These are phyloP conservation scores for Hericium erinaceus DNA, from an alignment of 768 basidiomycete species.

Conservation along the genomic window DNA sequence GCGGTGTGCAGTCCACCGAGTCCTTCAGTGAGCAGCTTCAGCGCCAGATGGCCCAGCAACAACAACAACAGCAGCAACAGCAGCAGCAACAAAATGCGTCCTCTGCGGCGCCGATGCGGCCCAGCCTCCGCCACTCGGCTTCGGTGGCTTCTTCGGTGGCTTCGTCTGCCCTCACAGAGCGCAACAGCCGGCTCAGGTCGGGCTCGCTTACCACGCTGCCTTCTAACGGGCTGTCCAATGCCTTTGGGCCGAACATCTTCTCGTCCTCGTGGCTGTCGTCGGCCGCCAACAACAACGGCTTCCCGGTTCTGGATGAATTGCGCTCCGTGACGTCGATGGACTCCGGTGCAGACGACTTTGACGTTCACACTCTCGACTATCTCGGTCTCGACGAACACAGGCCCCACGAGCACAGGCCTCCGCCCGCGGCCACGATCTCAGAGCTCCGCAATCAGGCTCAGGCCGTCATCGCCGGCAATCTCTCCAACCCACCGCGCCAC, in stretches of 20 bases:
- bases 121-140: conserved; percentile 67
- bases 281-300: conserved; percentile 43
- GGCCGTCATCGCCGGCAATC: conserved; percentile 78
- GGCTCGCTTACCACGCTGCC: conserved; percentile 86
- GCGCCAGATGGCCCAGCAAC: conserved; percentile 28
- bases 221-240: conserved; percentile 59
- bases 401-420: conserved; percentile 41
- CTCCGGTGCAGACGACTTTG: conserved; percentile 77
- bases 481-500: conserved; percentile 69
- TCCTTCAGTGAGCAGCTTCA: conserved; percentile 38
- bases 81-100: conserved; percentile 29
- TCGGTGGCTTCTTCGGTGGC: conserved; percentile 53
- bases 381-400: conserved; percentile 81
- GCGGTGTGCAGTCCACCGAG: conserved; percentile 37
- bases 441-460: conserved; percentile 87
- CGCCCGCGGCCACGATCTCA: conserved; percentile 81
- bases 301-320: conserved; percentile 67
- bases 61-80: conserved; percentile 25
- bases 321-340: conserved; percentile 75
- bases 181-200: conserved; percentile 80
- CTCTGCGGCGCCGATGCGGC: conserved; percentile 44
- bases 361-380: conserved; percentile 93
- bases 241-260: conserved; percentile 85
- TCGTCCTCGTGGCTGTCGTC: conserved; percentile 82
- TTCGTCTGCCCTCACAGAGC: conserved; percentile 44